phyloP scores from a whole-genome alignment of 768 basidiomycete species.

The Leucocoprinus sp. region DNA sequence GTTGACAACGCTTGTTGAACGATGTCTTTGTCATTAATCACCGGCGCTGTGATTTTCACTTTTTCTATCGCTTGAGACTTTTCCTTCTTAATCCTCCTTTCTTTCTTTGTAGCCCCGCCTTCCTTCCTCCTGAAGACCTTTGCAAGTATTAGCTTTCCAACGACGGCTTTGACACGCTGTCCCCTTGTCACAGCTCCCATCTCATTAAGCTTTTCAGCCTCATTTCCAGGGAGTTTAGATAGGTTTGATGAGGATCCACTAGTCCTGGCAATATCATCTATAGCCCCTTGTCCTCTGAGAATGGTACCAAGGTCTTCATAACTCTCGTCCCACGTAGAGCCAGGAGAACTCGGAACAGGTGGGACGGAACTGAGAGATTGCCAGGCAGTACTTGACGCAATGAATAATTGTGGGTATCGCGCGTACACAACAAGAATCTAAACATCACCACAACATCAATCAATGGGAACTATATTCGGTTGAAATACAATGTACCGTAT shows the following conservation, averaged over 20 bases:
- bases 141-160: neutral
- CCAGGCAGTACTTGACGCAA: conserved; percentile 23
- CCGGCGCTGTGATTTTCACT: neutral
- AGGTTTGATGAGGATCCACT: neutral
- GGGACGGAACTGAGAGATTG: conserved; percentile 16
- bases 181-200: neutral
- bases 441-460: neutral
- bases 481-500: conserved; percentile 17
- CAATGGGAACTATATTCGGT: no score
- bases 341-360: conserved; percentile 12
- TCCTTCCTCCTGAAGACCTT: conserved; percentile 1
- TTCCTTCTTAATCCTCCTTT: neutral
- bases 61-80: neutral
- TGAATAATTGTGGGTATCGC: conserved; percentile 21
- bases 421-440: conserved; percentile 21
- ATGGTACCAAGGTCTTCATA: conserved; percentile 3
- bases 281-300: neutral
- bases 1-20: no score
- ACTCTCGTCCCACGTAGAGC: conserved; percentile 8
- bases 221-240: neutral
- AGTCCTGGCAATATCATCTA: neutral
- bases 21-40: neutral
- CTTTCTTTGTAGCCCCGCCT: neutral
- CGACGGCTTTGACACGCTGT: neutral
- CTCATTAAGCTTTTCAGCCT: neutral